Percentiles rank a stretch among this genome's conserved stretches.
Conservation (phyloP, 768 basidiomycete genomes). For the Calocybe cyanea region DNA sequence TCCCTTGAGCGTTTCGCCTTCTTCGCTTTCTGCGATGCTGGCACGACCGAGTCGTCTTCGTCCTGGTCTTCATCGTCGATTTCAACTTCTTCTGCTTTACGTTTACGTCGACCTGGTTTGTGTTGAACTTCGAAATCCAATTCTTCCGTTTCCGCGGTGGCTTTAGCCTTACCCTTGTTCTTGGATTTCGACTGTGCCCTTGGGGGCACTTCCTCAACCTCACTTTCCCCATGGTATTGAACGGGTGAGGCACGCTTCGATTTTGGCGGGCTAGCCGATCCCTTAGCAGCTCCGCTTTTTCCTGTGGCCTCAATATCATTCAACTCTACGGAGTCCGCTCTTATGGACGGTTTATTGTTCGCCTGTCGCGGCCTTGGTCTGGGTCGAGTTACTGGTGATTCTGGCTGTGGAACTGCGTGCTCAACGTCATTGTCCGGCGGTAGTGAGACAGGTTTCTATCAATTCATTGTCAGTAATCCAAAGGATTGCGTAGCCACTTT, state of each 20-base stretch:
- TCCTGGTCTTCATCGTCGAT: conserved; percentile 14
- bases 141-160: conserved; percentile 19
- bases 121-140: conserved; percentile 8
- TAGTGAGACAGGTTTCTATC: background rate
- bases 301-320: conserved; percentile 11
- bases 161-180: conserved; percentile 28
- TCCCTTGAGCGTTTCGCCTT: conserved; percentile 2
- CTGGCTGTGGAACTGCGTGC: no score
- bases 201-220: conserved; percentile 13
- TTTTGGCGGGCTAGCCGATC: conserved; percentile 1
- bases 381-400: conserved; percentile 1
- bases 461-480: background rate
- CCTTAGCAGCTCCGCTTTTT: background rate
- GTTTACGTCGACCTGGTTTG: conserved; percentile 22
- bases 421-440: no score
- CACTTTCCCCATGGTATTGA: conserved; percentile 7
- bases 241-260: background rate
- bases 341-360: conserved; percentile 2
- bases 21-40: conserved; percentile 16
- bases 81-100: conserved; percentile 19
- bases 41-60: conserved; percentile 17
- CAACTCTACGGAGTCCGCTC: background rate
- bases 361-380: conserved; percentile 10
- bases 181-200: conserved; percentile 18
- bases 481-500: background rate